Conservation (phyloP, 306 rosid species). For the Calophaca sinica region DNA sequence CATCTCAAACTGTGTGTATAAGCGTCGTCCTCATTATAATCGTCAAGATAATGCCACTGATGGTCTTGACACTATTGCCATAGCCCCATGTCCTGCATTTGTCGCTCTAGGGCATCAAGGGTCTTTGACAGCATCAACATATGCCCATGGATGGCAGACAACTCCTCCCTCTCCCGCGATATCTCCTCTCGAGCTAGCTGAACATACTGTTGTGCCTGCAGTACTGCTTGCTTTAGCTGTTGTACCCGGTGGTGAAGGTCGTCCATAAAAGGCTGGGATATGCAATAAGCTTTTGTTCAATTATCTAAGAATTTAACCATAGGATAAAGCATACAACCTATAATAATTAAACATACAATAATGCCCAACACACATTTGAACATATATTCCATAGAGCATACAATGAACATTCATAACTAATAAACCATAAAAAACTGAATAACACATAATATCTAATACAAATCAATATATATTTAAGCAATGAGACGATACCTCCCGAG, state of each 20-base stretch:
- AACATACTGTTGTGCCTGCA: constrained; percentile 26
- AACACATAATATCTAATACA: neutral
- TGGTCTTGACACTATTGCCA: constrained; percentile 20
- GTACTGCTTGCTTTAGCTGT: constrained; percentile 35
- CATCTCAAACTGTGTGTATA: neutral
- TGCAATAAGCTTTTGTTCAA: constrained; percentile 16
- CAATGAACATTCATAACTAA: constrained; percentile 15
- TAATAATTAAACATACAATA: constrained; percentile 1
- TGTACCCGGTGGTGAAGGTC: constrained; percentile 36
- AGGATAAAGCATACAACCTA: neutral
- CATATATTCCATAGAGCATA: neutral
- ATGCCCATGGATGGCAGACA: constrained; percentile 39
- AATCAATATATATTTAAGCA: neutral
- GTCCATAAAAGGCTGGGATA: constrained; percentile 34
- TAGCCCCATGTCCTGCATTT: constrained; percentile 32
- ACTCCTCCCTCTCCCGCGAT: constrained; percentile 30
- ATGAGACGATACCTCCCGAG: constrained; percentile 18
- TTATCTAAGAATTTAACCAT: constrained; percentile 14
- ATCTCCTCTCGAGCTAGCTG: constrained; percentile 29
- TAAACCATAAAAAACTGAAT: neutral
- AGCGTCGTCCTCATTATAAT: neutral
- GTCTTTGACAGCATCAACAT: constrained; percentile 38
- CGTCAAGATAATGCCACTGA: neutral
- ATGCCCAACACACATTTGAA: constrained; percentile 20
- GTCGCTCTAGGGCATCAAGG: constrained; percentile 28